Conservation (phyloP, 2,329 filamentous ascomycete genomes). For the Xylariaceae sp. region DNA sequence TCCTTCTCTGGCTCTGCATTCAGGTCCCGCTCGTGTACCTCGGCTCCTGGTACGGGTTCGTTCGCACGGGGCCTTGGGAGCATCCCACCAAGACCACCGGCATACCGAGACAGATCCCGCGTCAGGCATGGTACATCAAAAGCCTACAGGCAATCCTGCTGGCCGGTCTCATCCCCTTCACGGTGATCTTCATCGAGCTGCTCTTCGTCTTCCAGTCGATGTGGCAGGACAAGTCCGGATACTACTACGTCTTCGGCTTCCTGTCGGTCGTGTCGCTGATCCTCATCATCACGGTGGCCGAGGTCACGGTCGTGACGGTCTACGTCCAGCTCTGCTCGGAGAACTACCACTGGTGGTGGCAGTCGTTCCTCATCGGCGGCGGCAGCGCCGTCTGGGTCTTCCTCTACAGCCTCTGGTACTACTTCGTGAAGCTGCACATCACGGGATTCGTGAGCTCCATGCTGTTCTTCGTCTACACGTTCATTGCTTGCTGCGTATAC, state of each 20-base stretch:
- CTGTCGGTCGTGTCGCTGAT: slow-evolving; percentile 66
- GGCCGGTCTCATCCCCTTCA: slow-evolving; percentile 74
- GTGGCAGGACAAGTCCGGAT: slow-evolving; percentile 86
- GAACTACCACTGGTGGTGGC: slow-evolving; percentile 92
- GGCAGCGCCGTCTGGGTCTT: slow-evolving; percentile 77
- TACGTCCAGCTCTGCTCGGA: slow-evolving; percentile 78
- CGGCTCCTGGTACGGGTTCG: slow-evolving; percentile 71
- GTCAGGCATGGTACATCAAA: slow-evolving; percentile 67
- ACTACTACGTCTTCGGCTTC: slow-evolving; percentile 90
- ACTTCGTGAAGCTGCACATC: slow-evolving; percentile 71
- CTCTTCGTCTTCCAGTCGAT: slow-evolving; percentile 80
- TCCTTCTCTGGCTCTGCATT: slow-evolving; percentile 75
- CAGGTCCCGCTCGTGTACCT: slow-evolving; percentile 78
- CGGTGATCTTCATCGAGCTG: slow-evolving; percentile 81
- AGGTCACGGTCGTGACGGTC: slow-evolving; percentile 75
- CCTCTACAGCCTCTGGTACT: slow-evolving; percentile 77
- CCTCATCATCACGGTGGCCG: slow-evolving; percentile 67
- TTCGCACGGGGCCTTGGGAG: slow-evolving; percentile 60
- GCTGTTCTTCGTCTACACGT: slow-evolving; percentile 80
- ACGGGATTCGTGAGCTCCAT: slow-evolving; percentile 70
- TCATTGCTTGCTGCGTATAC: slow-evolving; percentile 74
- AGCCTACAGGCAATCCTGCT: slow-evolving; percentile 58
- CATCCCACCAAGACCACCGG: slow-evolving; percentile 72
- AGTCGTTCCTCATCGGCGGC: slow-evolving; percentile 72
- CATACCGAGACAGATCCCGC: slow-evolving; percentile 66